Base-by-base conservation (phyloP, 768 basidiomycete species). In the Strobilomyces confusus region DNA sequence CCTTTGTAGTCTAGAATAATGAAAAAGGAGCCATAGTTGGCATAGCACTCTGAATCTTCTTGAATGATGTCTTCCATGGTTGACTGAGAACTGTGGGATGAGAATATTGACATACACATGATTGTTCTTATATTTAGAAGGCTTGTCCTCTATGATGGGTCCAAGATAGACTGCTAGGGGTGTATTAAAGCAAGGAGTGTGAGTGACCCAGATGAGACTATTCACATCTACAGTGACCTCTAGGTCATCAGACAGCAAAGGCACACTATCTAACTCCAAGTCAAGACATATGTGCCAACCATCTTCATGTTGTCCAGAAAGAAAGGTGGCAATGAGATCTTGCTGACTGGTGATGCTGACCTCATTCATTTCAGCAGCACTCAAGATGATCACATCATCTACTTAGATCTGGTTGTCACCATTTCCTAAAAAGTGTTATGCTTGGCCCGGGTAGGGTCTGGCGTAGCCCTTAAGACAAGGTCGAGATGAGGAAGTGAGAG, bases 11-110 rank as follows among this genome's bases (percentile, higher is more conserved):
- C 38, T 5, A 40, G 7, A 19, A 40, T 12, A 22, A 40, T 22
- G 12, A 40, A 40, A 49, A 17, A 40, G 8, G 20, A 40, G n/a
- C 53, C 54, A 56, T 47, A 63, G 9, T 6, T 23, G 37, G 19
- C 14, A 58, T 34, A 5, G 12, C 6, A 0, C 54, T 20, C 2
- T 30, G 17, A 2, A 58, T 44, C 4, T 7, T 32, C 12, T 3
- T 1, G 12, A 2, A 62, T 60, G 23, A 22, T 48, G 9, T 52
- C 6, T 15, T 51, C 15, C 50, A 62, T 62, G 20, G 47, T 51
- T 4, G 9, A 13, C 1, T 12, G 13, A 13, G 8, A 8, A 26
- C 8, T 26, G 26, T 4, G 26, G 26, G 26, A 26, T 26, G 26
- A 26, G 26, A 26, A 26, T 26, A 8, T 26, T 8, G 26, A 26